Percentiles rank a stretch among this genome's conserved stretches.
Conservation (phyloP, 176 grass and related monocot genomes). For the Luzula sylvatica region DNA sequence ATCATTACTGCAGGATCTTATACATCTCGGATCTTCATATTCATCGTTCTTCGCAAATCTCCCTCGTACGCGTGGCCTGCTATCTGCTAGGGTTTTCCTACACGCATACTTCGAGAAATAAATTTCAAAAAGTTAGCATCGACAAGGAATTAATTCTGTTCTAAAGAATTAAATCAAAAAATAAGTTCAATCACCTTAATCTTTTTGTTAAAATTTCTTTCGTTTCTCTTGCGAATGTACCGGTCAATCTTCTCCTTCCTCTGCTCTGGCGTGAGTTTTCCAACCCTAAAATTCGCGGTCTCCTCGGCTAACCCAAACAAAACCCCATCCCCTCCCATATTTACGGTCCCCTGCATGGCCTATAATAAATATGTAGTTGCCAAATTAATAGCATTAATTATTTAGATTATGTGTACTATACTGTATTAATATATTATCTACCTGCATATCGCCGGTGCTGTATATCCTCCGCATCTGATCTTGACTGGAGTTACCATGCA, state of each 20-base stretch:
- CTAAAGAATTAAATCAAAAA: conserved; percentile 11
- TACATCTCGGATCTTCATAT: conserved; percentile 45
- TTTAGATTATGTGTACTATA: background rate
- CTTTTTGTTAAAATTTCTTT: conserved; percentile 97
- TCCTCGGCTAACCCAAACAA: conserved; percentile 37
- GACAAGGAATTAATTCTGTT: too few species aligned
- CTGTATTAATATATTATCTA: conserved; percentile 17
- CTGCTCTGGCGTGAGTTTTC: conserved; percentile 65
- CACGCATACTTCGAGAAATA: conserved; percentile 75
- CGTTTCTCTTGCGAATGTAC: conserved; percentile 86
- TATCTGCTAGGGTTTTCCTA: conserved; percentile 97
- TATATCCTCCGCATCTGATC: conserved; percentile 37
- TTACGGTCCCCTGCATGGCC: conserved; percentile 40
- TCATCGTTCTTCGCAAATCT: conserved; percentile 94
- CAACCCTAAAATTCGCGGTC: conserved; percentile 64
- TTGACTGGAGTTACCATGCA: conserved; percentile 21
- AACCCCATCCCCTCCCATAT: conserved; percentile 38
- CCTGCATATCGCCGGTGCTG: conserved; percentile 48
- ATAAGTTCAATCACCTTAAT: conserved; percentile 69
- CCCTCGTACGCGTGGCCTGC: conserved; percentile 76
- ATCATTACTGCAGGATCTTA: conserved; percentile 34
- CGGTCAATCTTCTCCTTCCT: conserved; percentile 88
- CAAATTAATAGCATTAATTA: conserved; percentile 13
- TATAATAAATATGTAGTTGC: conserved; percentile 21
- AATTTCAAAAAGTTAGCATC: too few species aligned